phyloP scores from a whole-genome alignment of 2,329 filamentous ascomycete genomes.

The Colletotrichum somersetense region DNA sequence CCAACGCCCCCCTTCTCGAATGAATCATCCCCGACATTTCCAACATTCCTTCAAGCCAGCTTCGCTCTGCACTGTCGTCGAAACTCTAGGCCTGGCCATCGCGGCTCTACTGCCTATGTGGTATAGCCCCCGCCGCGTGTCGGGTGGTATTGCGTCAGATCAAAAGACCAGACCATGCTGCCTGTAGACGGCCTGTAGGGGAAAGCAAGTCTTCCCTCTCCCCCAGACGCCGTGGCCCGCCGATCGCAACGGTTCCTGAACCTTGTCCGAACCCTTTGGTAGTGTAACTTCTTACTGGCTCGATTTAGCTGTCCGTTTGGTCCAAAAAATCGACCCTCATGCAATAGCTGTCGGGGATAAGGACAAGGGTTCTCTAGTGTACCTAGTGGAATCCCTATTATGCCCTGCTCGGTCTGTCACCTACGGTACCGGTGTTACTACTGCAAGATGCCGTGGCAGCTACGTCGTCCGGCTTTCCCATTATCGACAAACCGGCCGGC shows the following conservation, averaged over 20 bases:
- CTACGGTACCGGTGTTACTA: neutral
- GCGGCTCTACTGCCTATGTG: neutral
- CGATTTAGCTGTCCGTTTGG: constrained; percentile 5
- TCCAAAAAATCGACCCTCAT: constrained; percentile 27
- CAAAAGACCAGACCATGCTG: constrained; percentile 19
- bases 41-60: constrained; percentile 3
- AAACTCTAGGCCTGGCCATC: neutral
- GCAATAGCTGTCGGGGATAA: constrained; percentile 16
- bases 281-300: constrained; percentile 15
- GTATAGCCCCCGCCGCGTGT: neutral
- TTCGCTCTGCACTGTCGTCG: neutral
- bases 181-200: neutral
- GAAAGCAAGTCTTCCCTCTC: constrained; percentile 14
- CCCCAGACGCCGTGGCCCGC: constrained; percentile 25
- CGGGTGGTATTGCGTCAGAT: constrained; percentile 33
- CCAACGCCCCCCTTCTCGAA: constrained; percentile 9
- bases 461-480: constrained; percentile 32
- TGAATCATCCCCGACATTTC: constrained; percentile 2
- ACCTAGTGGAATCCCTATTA: constrained; percentile 9
- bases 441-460: constrained; percentile 32
- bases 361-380: constrained; percentile 30
- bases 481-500: constrained; percentile 33
- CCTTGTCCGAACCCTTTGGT: constrained; percentile 33
- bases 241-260: constrained; percentile 36
- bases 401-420: constrained; percentile 8